phyloP scores from a whole-genome alignment of 257 asterid genomes.

The Osmanthus fragrans region DNA sequence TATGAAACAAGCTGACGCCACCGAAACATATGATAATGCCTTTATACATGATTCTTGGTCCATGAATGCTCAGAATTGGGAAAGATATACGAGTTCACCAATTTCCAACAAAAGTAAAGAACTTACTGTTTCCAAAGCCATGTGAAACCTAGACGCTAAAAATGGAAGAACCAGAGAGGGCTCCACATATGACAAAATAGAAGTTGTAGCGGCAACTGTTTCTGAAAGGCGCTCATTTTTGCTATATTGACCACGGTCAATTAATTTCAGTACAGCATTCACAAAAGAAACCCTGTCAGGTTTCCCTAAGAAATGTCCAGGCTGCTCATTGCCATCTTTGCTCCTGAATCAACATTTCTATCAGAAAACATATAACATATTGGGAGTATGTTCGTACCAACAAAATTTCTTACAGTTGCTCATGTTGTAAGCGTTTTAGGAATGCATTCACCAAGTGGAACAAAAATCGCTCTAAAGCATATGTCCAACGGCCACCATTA shows the following conservation, averaged over 20 bases:
- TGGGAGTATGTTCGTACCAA: conserved; percentile 8
- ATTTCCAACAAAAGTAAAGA: conserved; percentile 16
- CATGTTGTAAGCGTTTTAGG: conserved; percentile 83
- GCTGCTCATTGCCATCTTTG: conserved; percentile 51
- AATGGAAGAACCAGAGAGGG: conserved; percentile 95
- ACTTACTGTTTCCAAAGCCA: conserved; percentile 99
- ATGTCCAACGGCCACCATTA: conserved; percentile 99
- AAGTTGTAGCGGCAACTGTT: conserved; percentile 92
- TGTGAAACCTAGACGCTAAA: conserved; percentile 86
- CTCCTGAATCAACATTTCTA: conserved; percentile 54
- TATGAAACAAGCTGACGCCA: conserved; percentile 20
- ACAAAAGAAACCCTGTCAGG: conserved; percentile 83
- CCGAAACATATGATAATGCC: neutral
- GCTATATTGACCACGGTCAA: conserved; percentile 99
- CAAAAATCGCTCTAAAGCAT: conserved; percentile 79
- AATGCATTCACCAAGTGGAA: conserved; percentile 75
- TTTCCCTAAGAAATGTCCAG: conserved; percentile 55
- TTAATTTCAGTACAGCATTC: conserved; percentile 68
- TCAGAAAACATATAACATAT: conserved; percentile 30
- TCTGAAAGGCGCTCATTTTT: conserved; percentile 87
- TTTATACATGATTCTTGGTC: conserved; percentile 15
- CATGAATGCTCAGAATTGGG: neutral
- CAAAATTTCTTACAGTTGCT: conserved; percentile 72
- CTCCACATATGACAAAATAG: conserved; percentile 89
- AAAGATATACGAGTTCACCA: neutral